These are phyloP conservation scores for Pythium volutum DNA, from an alignment of 352 stramenopile genomes.

Conservation along the genomic window DNA sequence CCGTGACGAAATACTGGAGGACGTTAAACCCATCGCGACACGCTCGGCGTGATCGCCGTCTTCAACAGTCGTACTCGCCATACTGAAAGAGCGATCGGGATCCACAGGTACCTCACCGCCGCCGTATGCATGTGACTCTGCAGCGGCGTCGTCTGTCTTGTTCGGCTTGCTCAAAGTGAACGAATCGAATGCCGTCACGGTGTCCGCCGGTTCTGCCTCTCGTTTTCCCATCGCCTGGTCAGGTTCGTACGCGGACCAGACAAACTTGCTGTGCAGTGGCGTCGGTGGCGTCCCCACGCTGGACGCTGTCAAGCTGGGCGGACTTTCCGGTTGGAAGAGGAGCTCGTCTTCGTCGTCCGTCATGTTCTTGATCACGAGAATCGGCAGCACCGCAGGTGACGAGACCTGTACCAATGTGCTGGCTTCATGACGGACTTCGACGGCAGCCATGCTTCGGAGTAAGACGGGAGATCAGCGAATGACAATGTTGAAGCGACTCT, in stretches of 20 bases:
- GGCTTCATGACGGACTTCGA: neutral
- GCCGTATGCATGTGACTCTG: neutral
- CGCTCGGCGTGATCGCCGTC: conserved; percentile 14
- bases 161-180: neutral
- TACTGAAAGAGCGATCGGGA: conserved; percentile 5
- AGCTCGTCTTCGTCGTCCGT: conserved; percentile 16
- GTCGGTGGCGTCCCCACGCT: conserved; percentile 16
- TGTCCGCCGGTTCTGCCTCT: neutral
- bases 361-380: conserved; percentile 10
- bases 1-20: neutral
- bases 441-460: neutral
- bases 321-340: conserved; percentile 21
- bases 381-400: neutral
- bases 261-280: conserved; percentile 18
- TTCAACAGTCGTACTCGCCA: conserved; percentile 7
- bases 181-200: neutral
- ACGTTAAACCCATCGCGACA: neutral
- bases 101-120: neutral
- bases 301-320: conserved; percentile 4
- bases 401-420: too few relatives aligned
- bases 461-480: neutral
- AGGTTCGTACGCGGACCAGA: neutral
- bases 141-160: neutral
- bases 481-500: neutral
- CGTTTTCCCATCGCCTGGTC: neutral